These are phyloP conservation scores for Geosmithia putterillii DNA, from an alignment of 2,329 filamentous ascomycete species.

Conservation along the genomic window DNA sequence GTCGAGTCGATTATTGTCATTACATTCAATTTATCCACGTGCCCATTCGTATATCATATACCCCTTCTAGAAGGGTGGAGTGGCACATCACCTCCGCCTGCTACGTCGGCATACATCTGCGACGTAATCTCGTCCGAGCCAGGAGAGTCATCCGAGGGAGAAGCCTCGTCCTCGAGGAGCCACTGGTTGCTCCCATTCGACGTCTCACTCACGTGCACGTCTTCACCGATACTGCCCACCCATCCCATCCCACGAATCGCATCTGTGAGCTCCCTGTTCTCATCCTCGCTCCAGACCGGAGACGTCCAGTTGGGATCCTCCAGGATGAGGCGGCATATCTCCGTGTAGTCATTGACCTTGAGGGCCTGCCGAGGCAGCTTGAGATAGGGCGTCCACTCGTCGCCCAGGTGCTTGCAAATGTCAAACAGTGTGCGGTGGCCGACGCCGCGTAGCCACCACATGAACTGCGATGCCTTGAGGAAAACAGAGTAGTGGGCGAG, in stretches of 20 bases:
- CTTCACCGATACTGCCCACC: not conserved
- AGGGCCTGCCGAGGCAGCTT: conserved; percentile 26
- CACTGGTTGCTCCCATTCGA: not conserved
- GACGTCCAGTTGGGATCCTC: conserved; percentile 27
- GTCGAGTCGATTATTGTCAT: no score
- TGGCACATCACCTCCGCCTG: no score
- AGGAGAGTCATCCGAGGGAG: no score
- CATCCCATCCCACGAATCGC: not conserved
- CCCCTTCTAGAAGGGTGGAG: no score
- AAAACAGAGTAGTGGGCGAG: conserved; percentile 41
- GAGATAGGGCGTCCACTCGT: conserved; percentile 26
- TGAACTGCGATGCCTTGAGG: conserved; percentile 23
- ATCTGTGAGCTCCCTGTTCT: not conserved
- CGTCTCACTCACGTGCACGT: not conserved
- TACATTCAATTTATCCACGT: no score
- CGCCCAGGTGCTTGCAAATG: conserved; percentile 25
- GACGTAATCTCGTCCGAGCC: no score
- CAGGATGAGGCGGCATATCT: conserved; percentile 28
- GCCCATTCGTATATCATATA: no score
- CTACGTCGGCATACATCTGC: no score
- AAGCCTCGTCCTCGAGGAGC: not conserved
- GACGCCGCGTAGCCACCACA: conserved; percentile 41
- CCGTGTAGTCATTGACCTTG: conserved; percentile 15
- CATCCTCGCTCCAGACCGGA: not conserved
- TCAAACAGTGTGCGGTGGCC: conserved; percentile 30